These are phyloP conservation scores for Moricandia moricandioides DNA, from an alignment of 345 rosid species.

Conservation along the genomic window DNA sequence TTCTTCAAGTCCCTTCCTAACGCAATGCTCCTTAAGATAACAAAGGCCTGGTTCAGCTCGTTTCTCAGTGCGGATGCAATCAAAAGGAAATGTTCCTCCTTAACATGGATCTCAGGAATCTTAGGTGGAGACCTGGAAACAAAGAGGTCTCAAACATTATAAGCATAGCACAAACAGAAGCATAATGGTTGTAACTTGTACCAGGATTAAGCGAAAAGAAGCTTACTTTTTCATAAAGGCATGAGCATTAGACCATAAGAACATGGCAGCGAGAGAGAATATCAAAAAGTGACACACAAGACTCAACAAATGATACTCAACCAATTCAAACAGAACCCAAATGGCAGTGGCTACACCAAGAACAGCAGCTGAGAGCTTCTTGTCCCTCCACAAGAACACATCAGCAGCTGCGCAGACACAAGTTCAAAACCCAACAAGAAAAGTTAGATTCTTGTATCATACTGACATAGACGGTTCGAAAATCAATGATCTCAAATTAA, in stretches of 20 bases:
- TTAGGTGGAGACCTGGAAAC: conserved; percentile 49
- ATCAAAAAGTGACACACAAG: conserved; percentile 66
- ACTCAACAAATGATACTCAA: conserved; percentile 73
- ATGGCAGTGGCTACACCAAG: conserved; percentile 62
- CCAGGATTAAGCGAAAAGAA: not conserved
- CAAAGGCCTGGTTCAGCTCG: conserved; percentile 55
- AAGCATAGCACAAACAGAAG: not conserved
- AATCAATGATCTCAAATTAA: not conserved
- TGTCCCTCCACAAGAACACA: conserved; percentile 87
- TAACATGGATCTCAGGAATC: conserved; percentile 65
- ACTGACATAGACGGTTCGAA: not conserved
- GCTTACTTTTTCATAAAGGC: conserved; percentile 66
- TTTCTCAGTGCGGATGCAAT: conserved; percentile 53
- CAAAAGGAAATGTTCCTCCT: conserved; percentile 60
- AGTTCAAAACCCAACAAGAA: not conserved
- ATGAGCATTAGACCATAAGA: conserved; percentile 65
- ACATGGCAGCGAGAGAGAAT: conserved; percentile 49
- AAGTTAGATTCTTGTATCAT: not conserved
- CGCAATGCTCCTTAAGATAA: conserved; percentile 52
- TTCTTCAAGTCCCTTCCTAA: conserved; percentile 68
- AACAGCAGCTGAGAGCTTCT: conserved; percentile 61
- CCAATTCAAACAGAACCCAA: conserved; percentile 73
- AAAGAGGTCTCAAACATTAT: not conserved
- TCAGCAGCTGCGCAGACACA: conserved; percentile 61
- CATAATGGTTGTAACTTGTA: not conserved